phyloP scores from a whole-genome alignment of 495 filamentous ascomycete genomes.

The Aspergillus sclerotiicarbonarius region DNA sequence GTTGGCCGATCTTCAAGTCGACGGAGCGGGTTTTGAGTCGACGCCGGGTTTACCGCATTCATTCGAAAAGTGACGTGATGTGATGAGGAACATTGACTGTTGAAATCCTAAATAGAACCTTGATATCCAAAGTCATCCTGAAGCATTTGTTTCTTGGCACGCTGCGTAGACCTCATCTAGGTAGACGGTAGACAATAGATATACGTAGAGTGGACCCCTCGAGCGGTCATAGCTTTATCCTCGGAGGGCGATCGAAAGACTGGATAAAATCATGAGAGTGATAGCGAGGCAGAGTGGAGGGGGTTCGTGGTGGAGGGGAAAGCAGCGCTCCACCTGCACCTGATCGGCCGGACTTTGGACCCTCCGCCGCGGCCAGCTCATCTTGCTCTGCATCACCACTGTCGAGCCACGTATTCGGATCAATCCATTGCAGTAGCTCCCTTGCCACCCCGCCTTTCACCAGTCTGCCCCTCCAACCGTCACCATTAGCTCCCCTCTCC shows the following conservation, averaged over 20 bases:
- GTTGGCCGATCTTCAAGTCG: background rate
- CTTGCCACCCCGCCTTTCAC: background rate
- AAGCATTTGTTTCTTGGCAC: background rate
- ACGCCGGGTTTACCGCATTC: background rate
- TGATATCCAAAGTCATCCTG: background rate
- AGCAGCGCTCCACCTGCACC: too few relatives aligned
- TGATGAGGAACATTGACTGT: constrained; percentile 1
- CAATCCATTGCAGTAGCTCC: background rate
- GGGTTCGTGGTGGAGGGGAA: too few relatives aligned
- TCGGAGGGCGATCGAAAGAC: too few relatives aligned
- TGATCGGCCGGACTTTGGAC: background rate
- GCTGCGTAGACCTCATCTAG: too few relatives aligned
- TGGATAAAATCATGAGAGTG: too few relatives aligned
- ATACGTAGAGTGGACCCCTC: too few relatives aligned
- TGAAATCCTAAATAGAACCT: background rate
- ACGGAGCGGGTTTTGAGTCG: constrained; percentile 5
- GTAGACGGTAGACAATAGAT: too few relatives aligned
- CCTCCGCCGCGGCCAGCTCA: background rate
- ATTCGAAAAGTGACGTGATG: constrained; percentile 1
- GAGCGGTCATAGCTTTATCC: too few relatives aligned
- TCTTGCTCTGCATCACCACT: constrained; percentile 1
- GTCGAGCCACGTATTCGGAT: constrained; percentile 1
- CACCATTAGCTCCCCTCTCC: constrained; percentile 20
- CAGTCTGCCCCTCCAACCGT: background rate
- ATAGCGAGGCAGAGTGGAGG: too few relatives aligned